Evolutionary conservation across 169 alveolate genomes (phyloP), one percentile per base, ranked within the genome.

Genomic region (Eimeria tenella): DNA sequence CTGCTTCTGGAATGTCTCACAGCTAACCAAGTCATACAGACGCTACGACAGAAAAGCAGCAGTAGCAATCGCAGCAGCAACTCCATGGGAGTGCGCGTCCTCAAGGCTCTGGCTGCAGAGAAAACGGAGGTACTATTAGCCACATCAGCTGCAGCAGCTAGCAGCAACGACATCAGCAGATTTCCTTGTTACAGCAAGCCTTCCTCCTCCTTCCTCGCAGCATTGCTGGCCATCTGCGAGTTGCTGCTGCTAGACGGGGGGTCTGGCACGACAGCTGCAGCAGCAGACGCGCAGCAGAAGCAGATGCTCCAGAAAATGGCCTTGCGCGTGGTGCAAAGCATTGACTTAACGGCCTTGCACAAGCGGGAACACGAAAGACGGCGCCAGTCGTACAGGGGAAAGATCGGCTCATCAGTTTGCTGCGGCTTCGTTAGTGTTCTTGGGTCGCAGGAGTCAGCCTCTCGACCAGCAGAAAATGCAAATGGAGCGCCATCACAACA

Each of bases 101-200:
- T 84, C n/a, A 53, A 62, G 65, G 75, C 63, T 4, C 19, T 84
- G 50, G 91, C 91, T 6, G 75, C 50, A 42, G 58, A 25, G 23
- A 23, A 62, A 49, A 84, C 91, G 42, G 81, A 62, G 91, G 55
- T 84, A 1, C 65, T 84, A 5, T 53, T 31, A 31, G 21, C 0
- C 4, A 25, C 15, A 23, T n/a, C 81, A 63, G 52, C 65, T 62
- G 81, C 75, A 31, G 65, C 91, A 10, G 19, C 49, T 62, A 75
- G 63, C 75, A 60, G 25, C 90, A 83, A 5, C 23, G 31, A 49
- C 81, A 84, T 75, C 91, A 62, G 65, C 91, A 25, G 42, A 63
- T 56, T 60, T 19, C 91, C 91, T n/a, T 84, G 81, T 62, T 60
- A 56, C 91, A 84, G 91, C 91, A 42, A 60, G 79, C 91, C 91